A percentile compares a stretch with the other conserved stretches of the same genome.
Evolutionary conservation across 306 rosid species (phyloP).

Genomic region (Acacia melanoxylon): DNA sequence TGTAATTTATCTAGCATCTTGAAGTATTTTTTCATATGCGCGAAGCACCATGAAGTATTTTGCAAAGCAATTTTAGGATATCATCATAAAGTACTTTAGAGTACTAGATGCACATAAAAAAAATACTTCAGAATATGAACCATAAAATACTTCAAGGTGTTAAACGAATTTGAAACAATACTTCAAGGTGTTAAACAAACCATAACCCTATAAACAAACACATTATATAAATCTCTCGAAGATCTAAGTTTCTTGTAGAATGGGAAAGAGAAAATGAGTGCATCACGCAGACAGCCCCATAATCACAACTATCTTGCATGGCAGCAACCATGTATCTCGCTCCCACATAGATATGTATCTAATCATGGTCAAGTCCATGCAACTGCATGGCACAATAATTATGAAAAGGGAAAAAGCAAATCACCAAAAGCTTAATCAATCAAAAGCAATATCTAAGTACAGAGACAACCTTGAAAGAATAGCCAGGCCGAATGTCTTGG

Average conservation of each 20-base stretch:
- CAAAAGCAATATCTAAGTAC: slow-evolving; percentile 35
- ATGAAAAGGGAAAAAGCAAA: slow-evolving; percentile 15
- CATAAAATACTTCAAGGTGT: too few relatives aligned
- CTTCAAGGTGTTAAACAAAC: too few relatives aligned
- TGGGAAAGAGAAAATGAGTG: slow-evolving; percentile 2
- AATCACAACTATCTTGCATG: slow-evolving; percentile 16
- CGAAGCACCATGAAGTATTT: too few relatives aligned
- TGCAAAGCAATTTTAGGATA: too few relatives aligned
- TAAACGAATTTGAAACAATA: too few relatives aligned
- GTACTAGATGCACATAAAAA: too few relatives aligned
- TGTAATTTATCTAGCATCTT: too few relatives aligned
- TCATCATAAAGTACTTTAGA: too few relatives aligned
- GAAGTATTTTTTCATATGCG: too few relatives aligned
- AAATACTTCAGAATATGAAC: too few relatives aligned
- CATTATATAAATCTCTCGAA: neutral
- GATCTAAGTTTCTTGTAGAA: neutral
- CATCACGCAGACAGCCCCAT: neutral
- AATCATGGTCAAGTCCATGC: slow-evolving; percentile 32
- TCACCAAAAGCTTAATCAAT: slow-evolving; percentile 21
- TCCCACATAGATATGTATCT: neutral
- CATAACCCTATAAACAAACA: neutral
- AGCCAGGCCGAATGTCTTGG: slow-evolving; percentile 61
- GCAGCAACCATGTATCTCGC: slow-evolving; percentile 1
- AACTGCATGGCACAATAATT: slow-evolving; percentile 25
- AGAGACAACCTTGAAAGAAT: slow-evolving; percentile 54